Evolutionary conservation across 1,284 basidiomycete genomes (phyloP), one percentile per base, ranked within the genome.

Genomic region (Trichosporon faecale): DNA sequence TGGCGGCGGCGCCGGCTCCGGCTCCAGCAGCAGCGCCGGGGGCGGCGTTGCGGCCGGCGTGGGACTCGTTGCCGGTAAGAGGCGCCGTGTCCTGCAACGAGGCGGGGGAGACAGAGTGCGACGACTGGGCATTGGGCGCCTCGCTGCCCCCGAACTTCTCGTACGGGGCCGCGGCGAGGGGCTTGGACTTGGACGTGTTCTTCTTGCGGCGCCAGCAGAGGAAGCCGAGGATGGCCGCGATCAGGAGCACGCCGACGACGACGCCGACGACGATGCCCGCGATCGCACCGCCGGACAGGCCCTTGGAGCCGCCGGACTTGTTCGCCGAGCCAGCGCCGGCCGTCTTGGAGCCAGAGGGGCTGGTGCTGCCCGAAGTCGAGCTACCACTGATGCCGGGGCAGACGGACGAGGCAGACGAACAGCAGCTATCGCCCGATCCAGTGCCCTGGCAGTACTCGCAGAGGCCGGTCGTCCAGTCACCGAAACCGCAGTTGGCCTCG

Each of bases 401-500:
- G 18, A 67, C 35, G 18, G 75, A 73, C 2, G 74, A 72, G 18
- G 78, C 57, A 18, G 57, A 61, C 57, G 21, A 27, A 67, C 81
- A 82, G 73, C 82, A 83, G 67, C 79, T 81, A 21, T 71, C 66
- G 29, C 78, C 80, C 1, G 79, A 77, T 6, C 31, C 70, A 29
- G 61, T 64, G n/a, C 75, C 71, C 9, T 61, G 65, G 63, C 85
- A 86, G 74, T 78, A 83, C 9, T 69, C 73, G 70, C 85, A 86
- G 16, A 85, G 74, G 70, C 85, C 81, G 21, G 72, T 72, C 12
- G 77, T 81, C 57, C 57, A 61, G 9, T 73, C 76, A 2, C 82
- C 84, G 67, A 77, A 86, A 11, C 85, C 85, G 71, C 85, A 86
- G 76, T 84, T 85, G 23, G 75, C 76, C 72, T 86, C 85, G 73